Evolutionary conservation across 306 rosid species (phyloP), one percentile per base, ranked within the genome.

Genomic region (Styphnolobium japonicum): DNA sequence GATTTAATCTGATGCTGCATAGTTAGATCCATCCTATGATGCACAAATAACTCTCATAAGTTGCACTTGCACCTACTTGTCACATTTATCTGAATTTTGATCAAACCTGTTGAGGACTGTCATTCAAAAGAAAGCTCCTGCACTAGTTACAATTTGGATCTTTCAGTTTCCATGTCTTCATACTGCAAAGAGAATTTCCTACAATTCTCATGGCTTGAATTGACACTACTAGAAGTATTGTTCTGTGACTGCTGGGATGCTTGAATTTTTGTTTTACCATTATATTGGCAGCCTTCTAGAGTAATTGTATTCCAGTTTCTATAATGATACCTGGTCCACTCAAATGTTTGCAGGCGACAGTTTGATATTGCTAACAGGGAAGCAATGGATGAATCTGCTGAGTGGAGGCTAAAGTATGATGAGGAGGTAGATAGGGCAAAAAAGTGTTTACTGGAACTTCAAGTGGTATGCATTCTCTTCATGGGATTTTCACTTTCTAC

Each of bases 331-430:
- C 37, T 71, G 21, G 55, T 61, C 7, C 6, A 2, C 40, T 79
- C 48, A 9, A 79, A 33, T 61, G 31, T 27, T 23, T 66, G 83
- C 71, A 94, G 98, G 80, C 75, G 82, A 63, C 92, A 92, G 78
- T 94, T 91, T 80, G 94, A 91, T 84, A 85, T 91, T 66, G 97
- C 98, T 25, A 90, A 82, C 61, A 79, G 87, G 78, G 97, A 92
- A 76, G 97, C 97, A 2, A 85, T 91, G 95, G 98, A 95, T 73
- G 97, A 95, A 75, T 92, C 98, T 68, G 98, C 98, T 7, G 98
- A 91, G 79, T 92, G 98, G 98, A 93, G 98, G 87, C 81, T 86
- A 19, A 86, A 79, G 83, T 95, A 87, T 39, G 99, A 95, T 55
- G 58, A 22, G 46, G 91, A 93, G 77, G 89, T 63, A 23, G 89